phyloP scores from a whole-genome alignment of 2,329 filamentous ascomycete species.

The Colletotrichum camelliae region DNA sequence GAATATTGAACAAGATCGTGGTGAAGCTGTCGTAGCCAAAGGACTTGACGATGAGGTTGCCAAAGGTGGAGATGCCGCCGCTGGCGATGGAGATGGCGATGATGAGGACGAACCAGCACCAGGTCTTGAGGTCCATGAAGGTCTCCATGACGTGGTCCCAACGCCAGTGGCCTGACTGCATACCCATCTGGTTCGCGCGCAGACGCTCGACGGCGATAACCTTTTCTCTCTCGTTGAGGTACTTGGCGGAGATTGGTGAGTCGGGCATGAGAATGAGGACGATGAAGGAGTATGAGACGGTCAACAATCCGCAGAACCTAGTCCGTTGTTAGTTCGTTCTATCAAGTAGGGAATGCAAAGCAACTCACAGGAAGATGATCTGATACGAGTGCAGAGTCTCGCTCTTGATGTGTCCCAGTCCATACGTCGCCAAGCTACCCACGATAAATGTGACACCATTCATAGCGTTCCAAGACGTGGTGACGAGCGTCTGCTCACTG shows the following conservation, averaged over 20 bases:
- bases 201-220: conserved; percentile 62
- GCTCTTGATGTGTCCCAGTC: conserved; percentile 33
- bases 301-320: conserved; percentile 40
- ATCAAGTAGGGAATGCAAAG: no score
- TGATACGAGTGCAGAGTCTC: conserved; percentile 21
- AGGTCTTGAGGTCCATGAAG: conserved; percentile 39
- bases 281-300: conserved; percentile 49
- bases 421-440: conserved; percentile 35
- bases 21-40: conserved; percentile 60
- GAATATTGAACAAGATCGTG: conserved; percentile 64
- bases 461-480: conserved; percentile 56
- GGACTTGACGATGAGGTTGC: conserved; percentile 58
- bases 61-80: conserved; percentile 62
- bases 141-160: conserved; percentile 42
- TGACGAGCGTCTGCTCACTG: conserved; percentile 54
- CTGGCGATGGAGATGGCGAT: conserved; percentile 58
- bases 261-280: conserved; percentile 66
- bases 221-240: conserved; percentile 59
- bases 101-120: conserved; percentile 45
- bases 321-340: no score
- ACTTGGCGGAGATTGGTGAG: conserved; percentile 62
- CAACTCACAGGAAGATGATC: conserved; percentile 30
- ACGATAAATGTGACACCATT: conserved; percentile 59
- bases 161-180: conserved; percentile 37
- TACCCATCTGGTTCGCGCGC: conserved; percentile 50